Conservation (phyloP, 73 alveolate genomes). For the Effrenium voratum region DNA sequence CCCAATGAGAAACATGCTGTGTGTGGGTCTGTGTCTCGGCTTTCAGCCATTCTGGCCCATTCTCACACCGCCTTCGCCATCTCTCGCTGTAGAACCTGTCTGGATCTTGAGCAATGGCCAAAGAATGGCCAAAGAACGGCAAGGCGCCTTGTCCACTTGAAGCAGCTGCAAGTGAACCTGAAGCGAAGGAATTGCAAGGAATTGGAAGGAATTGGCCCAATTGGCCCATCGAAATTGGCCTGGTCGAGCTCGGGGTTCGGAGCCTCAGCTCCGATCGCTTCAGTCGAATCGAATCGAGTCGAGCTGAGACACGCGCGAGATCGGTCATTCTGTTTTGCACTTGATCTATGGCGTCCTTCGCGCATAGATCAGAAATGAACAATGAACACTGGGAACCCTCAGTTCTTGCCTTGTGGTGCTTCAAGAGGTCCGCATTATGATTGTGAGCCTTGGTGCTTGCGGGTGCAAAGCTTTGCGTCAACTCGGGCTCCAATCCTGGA, state of each 20-base stretch:
- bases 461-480: background rate
- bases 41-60: background rate
- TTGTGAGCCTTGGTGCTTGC: conserved; percentile 15
- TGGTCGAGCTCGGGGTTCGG: conserved; percentile 72
- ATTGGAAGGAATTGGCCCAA: background rate
- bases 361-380: background rate
- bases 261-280: background rate
- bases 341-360: conserved; percentile 53
- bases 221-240: background rate
- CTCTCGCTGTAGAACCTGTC: conserved; percentile 34
- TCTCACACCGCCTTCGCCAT: conserved; percentile 27
- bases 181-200: background rate
- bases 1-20: background rate
- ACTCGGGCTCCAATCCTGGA: background rate
- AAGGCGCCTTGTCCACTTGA: background rate
- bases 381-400: background rate
- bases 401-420: conserved; percentile 65
- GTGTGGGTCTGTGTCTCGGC: background rate
- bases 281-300: background rate
- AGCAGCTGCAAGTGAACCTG: conserved; percentile 68
- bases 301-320: background rate
- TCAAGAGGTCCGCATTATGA: conserved; percentile 75
- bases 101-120: background rate
- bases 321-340: conserved; percentile 70
- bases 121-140: background rate